Evolutionary conservation across 306 rosid genomes (phyloP).

Genomic region (Dalbergia oliveri): DNA sequence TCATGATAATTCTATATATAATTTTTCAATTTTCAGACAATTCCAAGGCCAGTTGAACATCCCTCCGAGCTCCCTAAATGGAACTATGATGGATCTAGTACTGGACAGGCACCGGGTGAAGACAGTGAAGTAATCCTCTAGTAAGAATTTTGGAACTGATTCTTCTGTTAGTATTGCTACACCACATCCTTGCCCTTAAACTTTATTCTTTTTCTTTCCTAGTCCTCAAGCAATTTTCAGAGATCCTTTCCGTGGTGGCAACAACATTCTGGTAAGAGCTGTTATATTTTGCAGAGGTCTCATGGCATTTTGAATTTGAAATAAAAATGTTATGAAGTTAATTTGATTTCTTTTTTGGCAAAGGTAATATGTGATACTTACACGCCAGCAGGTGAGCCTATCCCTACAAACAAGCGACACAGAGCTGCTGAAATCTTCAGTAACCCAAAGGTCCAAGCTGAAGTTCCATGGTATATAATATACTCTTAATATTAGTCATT

Average conservation of each 20-base stretch:
- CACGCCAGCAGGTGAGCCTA: constrained; percentile 93
- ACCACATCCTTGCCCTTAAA: constrained; percentile 37
- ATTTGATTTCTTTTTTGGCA: constrained; percentile 39
- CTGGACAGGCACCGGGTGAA: constrained; percentile 99
- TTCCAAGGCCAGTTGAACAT: constrained; percentile 87
- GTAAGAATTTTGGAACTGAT: constrained; percentile 65
- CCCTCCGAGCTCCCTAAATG: constrained; percentile 99
- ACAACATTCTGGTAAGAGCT: constrained; percentile 89
- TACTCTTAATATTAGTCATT: background rate
- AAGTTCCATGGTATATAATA: constrained; percentile 80
- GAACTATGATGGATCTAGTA: constrained; percentile 99
- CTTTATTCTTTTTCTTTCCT: constrained; percentile 31
- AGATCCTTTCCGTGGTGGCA: constrained; percentile 99
- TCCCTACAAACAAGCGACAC: constrained; percentile 94
- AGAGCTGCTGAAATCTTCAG: constrained; percentile 89
- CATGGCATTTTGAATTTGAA: constrained; percentile 38
- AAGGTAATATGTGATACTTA: constrained; percentile 93
- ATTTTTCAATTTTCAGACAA: constrained; percentile 65
- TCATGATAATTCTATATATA: constrained; percentile 30
- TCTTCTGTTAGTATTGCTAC: constrained; percentile 23
- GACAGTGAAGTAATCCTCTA: constrained; percentile 99
- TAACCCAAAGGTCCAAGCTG: constrained; percentile 75
- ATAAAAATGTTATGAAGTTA: constrained; percentile 39
- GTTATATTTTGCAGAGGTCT: constrained; percentile 35
- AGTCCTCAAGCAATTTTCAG: constrained; percentile 97